phyloP scores from a whole-genome alignment of 495 filamentous ascomycete species.

The Polyplosphaeria fusca region DNA sequence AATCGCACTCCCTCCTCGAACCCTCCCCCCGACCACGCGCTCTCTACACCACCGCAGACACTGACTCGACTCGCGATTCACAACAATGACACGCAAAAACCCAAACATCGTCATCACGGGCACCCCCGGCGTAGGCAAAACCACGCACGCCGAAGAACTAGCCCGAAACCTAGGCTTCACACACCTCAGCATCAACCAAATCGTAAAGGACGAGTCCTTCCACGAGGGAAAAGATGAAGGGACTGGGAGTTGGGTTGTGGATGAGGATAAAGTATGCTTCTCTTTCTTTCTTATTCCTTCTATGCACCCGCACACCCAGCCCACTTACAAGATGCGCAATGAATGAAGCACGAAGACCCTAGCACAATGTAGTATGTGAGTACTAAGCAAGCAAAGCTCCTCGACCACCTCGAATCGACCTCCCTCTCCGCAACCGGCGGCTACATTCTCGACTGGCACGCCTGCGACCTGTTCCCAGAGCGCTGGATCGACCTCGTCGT shows the following conservation, averaged over 20 bases:
- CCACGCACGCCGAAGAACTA: constrained; percentile 76
- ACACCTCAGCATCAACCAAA: constrained; percentile 83
- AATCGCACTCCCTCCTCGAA: not conserved
- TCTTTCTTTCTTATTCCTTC: no score
- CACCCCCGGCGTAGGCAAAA: constrained; percentile 94
- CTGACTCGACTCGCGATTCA: not conserved
- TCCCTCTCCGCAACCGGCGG: constrained; percentile 64
- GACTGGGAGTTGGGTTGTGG: constrained; percentile 84
- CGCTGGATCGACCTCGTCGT: constrained; percentile 95
- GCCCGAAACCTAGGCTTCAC: constrained; percentile 69
- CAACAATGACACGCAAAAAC: constrained; percentile 48
- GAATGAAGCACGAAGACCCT: no score
- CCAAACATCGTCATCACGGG: constrained; percentile 96
- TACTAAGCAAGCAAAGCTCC: constrained; percentile 56
- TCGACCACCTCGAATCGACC: constrained; percentile 85
- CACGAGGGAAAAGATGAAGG: constrained; percentile 84
- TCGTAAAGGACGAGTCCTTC: constrained; percentile 80
- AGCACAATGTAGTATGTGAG: no score
- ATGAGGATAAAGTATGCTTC: constrained; percentile 81
- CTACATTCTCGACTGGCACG: constrained; percentile 96
- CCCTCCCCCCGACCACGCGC: not conserved
- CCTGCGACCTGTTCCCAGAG: constrained; percentile 90
- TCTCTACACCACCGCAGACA: not conserved
- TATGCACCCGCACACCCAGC: no score
- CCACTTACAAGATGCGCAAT: no score